Evolutionary conservation across 2,329 filamentous ascomycete species (phyloP).

Genomic region (Stachybotrys echinatus): DNA sequence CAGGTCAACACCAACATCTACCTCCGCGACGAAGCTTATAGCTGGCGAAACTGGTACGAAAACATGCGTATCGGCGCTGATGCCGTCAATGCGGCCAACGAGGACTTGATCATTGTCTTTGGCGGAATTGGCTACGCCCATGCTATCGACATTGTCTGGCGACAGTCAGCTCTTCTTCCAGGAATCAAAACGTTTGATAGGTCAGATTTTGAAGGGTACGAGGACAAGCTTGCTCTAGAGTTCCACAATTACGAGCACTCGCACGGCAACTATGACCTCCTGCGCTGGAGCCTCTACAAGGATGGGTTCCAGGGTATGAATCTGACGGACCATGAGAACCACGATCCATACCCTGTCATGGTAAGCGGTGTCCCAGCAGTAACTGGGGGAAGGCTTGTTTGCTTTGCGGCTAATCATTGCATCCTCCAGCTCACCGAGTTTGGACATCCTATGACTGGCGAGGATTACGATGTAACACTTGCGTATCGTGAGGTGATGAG

Average conservation of each 20-base stretch:
- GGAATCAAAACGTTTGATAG: neutral
- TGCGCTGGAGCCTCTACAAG: neutral
- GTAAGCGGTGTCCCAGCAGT: too few species aligned
- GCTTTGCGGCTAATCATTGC: too few species aligned
- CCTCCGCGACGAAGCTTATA: neutral
- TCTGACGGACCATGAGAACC: conserved; percentile 22
- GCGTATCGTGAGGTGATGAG: too few species aligned
- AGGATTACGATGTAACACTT: too few species aligned
- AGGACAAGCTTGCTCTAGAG: neutral
- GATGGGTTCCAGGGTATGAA: conserved; percentile 38
- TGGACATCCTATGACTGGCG: too few species aligned
- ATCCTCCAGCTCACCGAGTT: too few species aligned
- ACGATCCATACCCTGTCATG: conserved; percentile 32
- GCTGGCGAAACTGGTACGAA: neutral
- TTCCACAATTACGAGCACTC: neutral
- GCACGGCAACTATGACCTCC: neutral
- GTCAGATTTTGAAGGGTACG: neutral
- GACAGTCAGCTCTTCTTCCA: neutral
- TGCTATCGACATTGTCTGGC: neutral
- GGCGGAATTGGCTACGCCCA: neutral
- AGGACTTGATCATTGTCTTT: neutral
- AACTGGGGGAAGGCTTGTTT: too few species aligned
- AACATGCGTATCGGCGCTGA: neutral
- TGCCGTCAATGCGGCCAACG: neutral
- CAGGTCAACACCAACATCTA: neutral